These are phyloP conservation scores for Trichocladium uniseriatum DNA, from an alignment of 495 filamentous ascomycete genomes.

Conservation along the genomic window DNA sequence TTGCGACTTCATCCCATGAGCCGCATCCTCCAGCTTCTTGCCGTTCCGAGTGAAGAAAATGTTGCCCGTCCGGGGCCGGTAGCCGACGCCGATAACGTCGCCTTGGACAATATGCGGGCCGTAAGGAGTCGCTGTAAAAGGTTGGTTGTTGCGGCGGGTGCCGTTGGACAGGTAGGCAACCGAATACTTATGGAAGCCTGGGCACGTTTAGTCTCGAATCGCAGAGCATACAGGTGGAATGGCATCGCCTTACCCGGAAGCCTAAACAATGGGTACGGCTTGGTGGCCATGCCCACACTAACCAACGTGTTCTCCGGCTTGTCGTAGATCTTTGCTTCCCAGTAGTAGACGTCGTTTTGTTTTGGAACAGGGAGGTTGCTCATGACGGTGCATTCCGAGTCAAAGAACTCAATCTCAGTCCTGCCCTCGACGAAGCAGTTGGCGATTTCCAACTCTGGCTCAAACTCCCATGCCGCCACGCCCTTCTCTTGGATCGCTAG, in stretches of 20 bases:
- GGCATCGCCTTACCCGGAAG: constrained; percentile 57
- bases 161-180: constrained; percentile 85
- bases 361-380: constrained; percentile 95
- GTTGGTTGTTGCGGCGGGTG: constrained; percentile 81
- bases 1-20: constrained; percentile 84
- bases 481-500: constrained; percentile 98
- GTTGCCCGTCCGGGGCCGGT: constrained; percentile 86
- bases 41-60: constrained; percentile 98
- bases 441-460: constrained; percentile 94
- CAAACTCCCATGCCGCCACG: constrained; percentile 97
- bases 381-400: constrained; percentile 94
- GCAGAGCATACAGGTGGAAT: background rate
- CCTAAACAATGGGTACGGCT: constrained; percentile 91
- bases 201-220: constrained; percentile 1
- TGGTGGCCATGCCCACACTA: constrained; percentile 87
- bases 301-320: constrained; percentile 82
- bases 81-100: constrained; percentile 93
- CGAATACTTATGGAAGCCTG: constrained; percentile 85
- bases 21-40: constrained; percentile 90
- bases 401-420: constrained; percentile 97
- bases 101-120: constrained; percentile 80
- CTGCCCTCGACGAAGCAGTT: constrained; percentile 96
- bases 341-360: constrained; percentile 98
- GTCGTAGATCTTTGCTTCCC: constrained; percentile 97
- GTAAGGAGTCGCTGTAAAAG: constrained; percentile 68